Evolutionary conservation across 2,329 filamentous ascomycete species (phyloP).

Genomic region (Hypocrella siamensis): DNA sequence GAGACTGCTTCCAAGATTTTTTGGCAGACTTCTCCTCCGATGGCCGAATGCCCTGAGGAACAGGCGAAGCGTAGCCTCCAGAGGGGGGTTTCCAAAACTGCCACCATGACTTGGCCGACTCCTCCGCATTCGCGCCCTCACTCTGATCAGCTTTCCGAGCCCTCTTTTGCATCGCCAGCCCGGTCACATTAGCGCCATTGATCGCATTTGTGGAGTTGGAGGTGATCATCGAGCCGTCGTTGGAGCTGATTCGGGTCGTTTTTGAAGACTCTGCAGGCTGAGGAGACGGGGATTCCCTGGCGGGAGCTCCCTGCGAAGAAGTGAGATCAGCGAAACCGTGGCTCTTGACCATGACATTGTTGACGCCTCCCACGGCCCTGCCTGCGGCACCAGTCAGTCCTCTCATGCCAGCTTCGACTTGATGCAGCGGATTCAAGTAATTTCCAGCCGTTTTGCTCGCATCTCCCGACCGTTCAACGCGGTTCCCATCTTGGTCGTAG

Average conservation of each 20-base stretch:
- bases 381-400: constrained; percentile 23
- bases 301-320: constrained; percentile 3
- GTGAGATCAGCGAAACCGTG: constrained; percentile 33
- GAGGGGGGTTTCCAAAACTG: constrained; percentile 50
- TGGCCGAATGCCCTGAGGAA: constrained; percentile 34
- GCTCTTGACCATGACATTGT: constrained; percentile 35
- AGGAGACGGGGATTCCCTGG: constrained; percentile 7
- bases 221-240: constrained; percentile 21
- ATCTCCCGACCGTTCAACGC: neutral
- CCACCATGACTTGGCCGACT: constrained; percentile 40
- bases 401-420: constrained; percentile 34
- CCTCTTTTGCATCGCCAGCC: constrained; percentile 26
- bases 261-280: constrained; percentile 15
- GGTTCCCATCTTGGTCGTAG: constrained; percentile 3
- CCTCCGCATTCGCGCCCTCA: constrained; percentile 31
- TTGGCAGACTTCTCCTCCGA: constrained; percentile 30
- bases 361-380: constrained; percentile 33
- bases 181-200: constrained; percentile 1
- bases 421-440: constrained; percentile 21
- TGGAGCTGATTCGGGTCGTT: constrained; percentile 18
- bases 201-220: constrained; percentile 18
- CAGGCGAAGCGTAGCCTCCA: constrained; percentile 44
- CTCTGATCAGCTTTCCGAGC: constrained; percentile 33
- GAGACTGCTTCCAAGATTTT: constrained; percentile 29
- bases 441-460: constrained; percentile 3